phyloP scores from a whole-genome alignment of 495 filamentous ascomycete species.

The Cenococcum geophilum region DNA sequence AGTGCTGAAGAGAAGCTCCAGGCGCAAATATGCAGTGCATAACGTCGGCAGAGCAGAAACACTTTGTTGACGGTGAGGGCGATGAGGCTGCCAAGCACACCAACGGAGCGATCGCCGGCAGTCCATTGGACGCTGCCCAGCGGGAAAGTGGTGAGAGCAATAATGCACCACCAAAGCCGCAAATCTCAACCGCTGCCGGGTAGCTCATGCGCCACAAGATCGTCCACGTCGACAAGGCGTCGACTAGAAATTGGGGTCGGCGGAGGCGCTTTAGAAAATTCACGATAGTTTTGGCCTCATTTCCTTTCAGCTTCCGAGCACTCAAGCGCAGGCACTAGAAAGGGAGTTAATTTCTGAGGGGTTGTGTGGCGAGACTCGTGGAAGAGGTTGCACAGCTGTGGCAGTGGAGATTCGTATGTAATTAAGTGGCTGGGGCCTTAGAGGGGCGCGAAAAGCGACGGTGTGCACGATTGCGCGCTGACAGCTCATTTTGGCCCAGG shows the following conservation, averaged over 20 bases:
- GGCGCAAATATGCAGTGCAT: constrained; percentile 64
- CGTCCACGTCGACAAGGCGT: neutral
- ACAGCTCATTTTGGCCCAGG: neutral
- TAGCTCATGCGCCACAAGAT: constrained; percentile 9
- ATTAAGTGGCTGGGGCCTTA: neutral
- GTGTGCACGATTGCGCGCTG: neutral
- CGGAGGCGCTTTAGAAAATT: neutral
- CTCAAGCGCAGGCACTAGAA: neutral
- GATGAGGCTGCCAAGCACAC: neutral
- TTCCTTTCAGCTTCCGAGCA: neutral
- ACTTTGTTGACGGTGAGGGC: constrained; percentile 45
- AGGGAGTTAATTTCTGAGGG: neutral
- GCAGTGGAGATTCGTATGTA: neutral
- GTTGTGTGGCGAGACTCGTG: neutral
- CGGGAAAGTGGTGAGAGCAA: constrained; percentile 6
- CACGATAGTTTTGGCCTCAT: neutral
- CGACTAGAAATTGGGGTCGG: neutral
- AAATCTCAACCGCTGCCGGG: constrained; percentile 22
- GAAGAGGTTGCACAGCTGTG: neutral
- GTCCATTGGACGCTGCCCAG: neutral
- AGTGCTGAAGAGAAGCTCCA: constrained; percentile 15
- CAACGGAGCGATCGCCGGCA: neutral
- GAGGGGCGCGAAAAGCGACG: neutral
- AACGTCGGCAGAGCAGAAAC: constrained; percentile 70
- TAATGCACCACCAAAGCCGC: constrained; percentile 10